Conservation (phyloP, 495 filamentous ascomycete species). For the Talaromyces nanjingensis region DNA sequence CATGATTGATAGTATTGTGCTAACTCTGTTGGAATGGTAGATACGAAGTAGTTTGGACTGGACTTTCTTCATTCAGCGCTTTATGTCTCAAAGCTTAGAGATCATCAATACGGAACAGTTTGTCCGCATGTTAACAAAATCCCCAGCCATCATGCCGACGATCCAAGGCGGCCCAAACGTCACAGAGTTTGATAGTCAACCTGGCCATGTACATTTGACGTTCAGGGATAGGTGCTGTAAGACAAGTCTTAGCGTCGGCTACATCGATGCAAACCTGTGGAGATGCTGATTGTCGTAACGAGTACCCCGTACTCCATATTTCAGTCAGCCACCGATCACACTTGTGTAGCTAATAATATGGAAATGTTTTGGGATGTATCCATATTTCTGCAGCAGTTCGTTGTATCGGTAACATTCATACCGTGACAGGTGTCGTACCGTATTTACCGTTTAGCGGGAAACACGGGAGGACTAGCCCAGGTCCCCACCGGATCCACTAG, state of each 20-base stretch:
- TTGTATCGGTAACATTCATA: background rate
- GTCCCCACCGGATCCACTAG: background rate
- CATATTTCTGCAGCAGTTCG: background rate
- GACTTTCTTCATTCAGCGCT: background rate
- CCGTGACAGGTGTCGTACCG: background rate
- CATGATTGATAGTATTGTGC: background rate
- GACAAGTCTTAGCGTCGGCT: background rate
- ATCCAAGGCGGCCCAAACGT: background rate
- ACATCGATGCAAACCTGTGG: background rate
- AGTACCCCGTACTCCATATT: background rate
- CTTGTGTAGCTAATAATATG: background rate
- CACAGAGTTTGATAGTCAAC: background rate
- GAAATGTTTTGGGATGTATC: background rate
- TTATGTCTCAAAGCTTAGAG: background rate
- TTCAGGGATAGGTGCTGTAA: background rate
- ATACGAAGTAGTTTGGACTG: background rate
- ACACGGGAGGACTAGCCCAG: background rate
- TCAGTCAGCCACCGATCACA: background rate
- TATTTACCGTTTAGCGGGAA: background rate
- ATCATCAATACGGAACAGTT: background rate
- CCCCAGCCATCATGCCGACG: background rate
- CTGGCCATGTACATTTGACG: background rate
- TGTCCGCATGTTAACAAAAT: background rate
- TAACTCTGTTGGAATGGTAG: background rate
- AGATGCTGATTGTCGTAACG: background rate